Percentiles rank a stretch among this genome's conserved stretches.
These are phyloP conservation scores for Cyberlindnera maritima DNA, from an alignment of 805 yeast genomes.

Conservation along the genomic window DNA sequence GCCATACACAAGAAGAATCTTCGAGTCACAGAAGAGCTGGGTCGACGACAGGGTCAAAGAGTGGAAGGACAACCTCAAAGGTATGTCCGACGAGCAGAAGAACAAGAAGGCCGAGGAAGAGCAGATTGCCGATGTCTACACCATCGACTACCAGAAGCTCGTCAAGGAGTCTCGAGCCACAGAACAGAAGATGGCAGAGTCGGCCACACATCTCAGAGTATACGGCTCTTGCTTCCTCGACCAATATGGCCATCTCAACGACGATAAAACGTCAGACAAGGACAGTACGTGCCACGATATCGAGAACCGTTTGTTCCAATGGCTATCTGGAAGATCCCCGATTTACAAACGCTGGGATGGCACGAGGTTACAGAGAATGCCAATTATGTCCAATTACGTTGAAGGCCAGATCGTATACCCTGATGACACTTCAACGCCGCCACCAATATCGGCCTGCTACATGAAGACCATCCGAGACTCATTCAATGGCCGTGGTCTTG, in stretches of 20 bases:
- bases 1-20: constrained; percentile 21
- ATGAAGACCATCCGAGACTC: constrained; percentile 25
- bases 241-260: constrained; percentile 14
- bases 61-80: constrained; percentile 11
- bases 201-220: constrained; percentile 28
- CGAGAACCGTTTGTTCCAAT: constrained; percentile 37
- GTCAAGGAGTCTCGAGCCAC: constrained; percentile 19
- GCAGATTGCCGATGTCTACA: constrained; percentile 14
- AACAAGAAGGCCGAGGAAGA: constrained; percentile 15
- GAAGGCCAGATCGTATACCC: constrained; percentile 4
- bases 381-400: constrained; percentile 18
- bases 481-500: constrained; percentile 35
- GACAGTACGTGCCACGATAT: constrained; percentile 30
- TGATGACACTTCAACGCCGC: constrained; percentile 15
- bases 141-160: constrained; percentile 18
- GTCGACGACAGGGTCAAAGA: constrained; percentile 14
- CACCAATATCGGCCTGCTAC: constrained; percentile 30
- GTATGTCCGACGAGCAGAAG: constrained; percentile 14
- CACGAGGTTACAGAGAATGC: constrained; percentile 12
- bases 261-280: constrained; percentile 1
- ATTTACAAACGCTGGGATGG: constrained; percentile 40
- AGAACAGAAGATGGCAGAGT: constrained; percentile 25
- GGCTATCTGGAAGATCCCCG: constrained; percentile 37
- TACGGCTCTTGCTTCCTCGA: constrained; percentile 29
- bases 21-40: constrained; percentile 20